phyloP scores from a whole-genome alignment of 1,139 yeast genomes.

The Trichomonascaceae sp. region DNA sequence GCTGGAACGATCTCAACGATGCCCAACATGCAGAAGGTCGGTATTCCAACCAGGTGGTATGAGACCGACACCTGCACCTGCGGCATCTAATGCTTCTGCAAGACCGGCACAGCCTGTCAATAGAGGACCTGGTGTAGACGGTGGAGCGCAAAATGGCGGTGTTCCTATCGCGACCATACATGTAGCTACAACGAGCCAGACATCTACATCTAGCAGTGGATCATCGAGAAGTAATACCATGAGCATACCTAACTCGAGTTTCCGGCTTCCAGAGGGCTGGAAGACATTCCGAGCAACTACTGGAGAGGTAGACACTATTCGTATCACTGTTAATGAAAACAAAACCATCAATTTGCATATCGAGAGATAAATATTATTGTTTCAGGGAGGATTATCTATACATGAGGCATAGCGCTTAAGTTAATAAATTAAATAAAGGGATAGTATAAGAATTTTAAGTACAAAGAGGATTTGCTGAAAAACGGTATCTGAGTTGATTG shows the following conservation, averaged over 20 bases:
- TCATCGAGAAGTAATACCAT: slow-evolving; percentile 1
- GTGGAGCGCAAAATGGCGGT: neutral
- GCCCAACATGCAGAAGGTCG: slow-evolving; percentile 87
- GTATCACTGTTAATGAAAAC: slow-evolving; percentile 10
- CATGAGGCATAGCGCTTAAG: no score
- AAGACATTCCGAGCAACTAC: slow-evolving; percentile 15
- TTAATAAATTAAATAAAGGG: no score
- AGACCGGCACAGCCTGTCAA: neutral
- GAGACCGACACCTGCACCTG: neutral
- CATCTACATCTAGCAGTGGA: neutral
- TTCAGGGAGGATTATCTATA: neutral
- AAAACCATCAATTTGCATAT: slow-evolving; percentile 4
- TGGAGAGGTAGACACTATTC: slow-evolving; percentile 6
- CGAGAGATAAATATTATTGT: neutral
- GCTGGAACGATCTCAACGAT: slow-evolving; percentile 84
- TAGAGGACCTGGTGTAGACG: neutral
- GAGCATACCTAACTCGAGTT: neutral
- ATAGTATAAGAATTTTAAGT: no score
- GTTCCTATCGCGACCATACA: neutral
- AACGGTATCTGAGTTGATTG: no score
- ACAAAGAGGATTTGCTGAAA: no score
- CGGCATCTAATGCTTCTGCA: slow-evolving; percentile 5
- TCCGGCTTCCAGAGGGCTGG: slow-evolving; percentile 20
- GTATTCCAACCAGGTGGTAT: slow-evolving; percentile 37
- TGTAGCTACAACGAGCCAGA: neutral